Evolutionary conservation across 2,329 filamentous ascomycete species (phyloP), one percentile per base, ranked within the genome.

Genomic region (Ambrosiella xylebori): DNA sequence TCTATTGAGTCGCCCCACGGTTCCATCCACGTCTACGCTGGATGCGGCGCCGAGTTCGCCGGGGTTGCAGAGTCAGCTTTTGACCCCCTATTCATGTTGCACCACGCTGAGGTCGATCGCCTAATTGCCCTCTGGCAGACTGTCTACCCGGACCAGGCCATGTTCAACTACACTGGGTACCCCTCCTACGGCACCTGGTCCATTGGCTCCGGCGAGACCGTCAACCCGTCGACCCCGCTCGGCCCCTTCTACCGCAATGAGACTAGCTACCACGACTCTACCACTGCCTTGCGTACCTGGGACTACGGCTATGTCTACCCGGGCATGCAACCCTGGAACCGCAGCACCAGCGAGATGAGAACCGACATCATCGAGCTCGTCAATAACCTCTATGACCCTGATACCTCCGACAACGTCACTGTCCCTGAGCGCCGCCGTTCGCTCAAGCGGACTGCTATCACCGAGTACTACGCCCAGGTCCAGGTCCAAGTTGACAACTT

Each of bases 81-180:
- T 61, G 73, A 76, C 47, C 70, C 72, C 9, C 62, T 76, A 35
- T 76, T 76, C 63, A 72, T 71, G 72, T 65, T 76, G 35, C 74
- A 76, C 61, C 75, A 76, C 68, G 68, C 73, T 64, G 80, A 85
- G 63, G 74, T 85, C 57, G 81, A 85, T 64, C 76, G 82, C 45
- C 71, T 85, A 41, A 83, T 81, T 68, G 74, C 79, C n/a, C 72
- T 76, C 63, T 78, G 71, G 72, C 70, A 76, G 64, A 70, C 69
- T 36, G 70, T 77, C 55, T 63, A 66, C 59, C 71, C 71, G 19
- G 61, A 64, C 51, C 62, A 68, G 60, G 61, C 64, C 57, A 65
- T 70, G 37, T 71, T 74, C 63, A 63, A 59, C 38, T 62, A 61
- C 52, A 65, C 69, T 5, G 37, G 35, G 7, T 73, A 73, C 62